A percentile compares a stretch with the other conserved stretches of the same genome.
Evolutionary conservation across 441 rosid species (phyloP).

Genomic region (Aleurites moluccanus): DNA sequence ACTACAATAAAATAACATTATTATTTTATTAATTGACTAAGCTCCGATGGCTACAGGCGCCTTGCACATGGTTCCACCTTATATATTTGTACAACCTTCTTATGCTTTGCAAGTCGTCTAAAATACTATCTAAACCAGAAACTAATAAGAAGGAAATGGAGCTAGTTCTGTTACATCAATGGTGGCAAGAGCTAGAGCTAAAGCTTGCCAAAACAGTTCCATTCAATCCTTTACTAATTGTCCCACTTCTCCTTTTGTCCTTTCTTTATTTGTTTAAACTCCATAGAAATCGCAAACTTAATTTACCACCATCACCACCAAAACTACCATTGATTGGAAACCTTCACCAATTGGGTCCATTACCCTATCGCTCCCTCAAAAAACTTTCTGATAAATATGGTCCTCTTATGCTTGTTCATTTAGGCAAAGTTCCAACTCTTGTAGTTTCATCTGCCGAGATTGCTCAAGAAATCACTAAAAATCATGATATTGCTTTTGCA

Average conservation of each 20-base stretch:
- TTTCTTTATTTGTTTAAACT: neutral
- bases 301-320: slow-evolving; percentile 9
- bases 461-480: slow-evolving; percentile 7
- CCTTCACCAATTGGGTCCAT: slow-evolving; percentile 5
- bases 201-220: neutral
- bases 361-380: neutral
- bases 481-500: neutral
- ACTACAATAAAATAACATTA: too few species aligned
- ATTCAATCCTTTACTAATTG: neutral
- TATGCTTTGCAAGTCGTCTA: neutral
- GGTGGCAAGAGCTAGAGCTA: neutral
- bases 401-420: slow-evolving; percentile 7
- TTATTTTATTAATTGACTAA: too few species aligned
- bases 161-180: neutral
- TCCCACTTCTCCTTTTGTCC: neutral
- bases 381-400: neutral
- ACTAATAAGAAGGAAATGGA: neutral
- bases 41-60: too few species aligned
- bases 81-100: neutral
- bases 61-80: too few species aligned
- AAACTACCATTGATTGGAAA: slow-evolving; percentile 4
- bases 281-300: neutral
- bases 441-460: neutral
- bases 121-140: too few species aligned
- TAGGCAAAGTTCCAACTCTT: slow-evolving; percentile 1